phyloP scores from a whole-genome alignment of 2,329 filamentous ascomycete species.

The Xylaria sp. region DNA sequence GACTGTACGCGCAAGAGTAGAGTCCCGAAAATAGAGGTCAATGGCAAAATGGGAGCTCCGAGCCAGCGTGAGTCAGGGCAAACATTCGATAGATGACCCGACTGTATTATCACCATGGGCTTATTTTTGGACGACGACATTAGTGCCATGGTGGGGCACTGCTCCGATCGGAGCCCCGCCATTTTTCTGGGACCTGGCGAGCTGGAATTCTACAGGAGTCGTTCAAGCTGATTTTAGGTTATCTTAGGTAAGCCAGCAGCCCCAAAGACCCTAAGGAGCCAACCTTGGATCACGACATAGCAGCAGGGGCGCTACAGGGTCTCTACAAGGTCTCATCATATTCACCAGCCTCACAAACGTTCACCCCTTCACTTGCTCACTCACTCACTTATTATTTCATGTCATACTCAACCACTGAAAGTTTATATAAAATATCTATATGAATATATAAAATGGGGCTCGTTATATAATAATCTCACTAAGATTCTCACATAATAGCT shows the following conservation, averaged over 20 bases:
- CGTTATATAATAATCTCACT: background rate
- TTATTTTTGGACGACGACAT: slow-evolving; percentile 13
- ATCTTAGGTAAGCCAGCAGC: too few species aligned
- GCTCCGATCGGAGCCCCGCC: slow-evolving; percentile 20
- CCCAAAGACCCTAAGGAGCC: too few species aligned
- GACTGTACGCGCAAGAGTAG: too few species aligned
- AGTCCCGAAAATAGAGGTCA: too few species aligned
- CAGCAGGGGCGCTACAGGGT: too few species aligned
- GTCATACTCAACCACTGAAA: background rate
- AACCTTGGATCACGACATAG: too few species aligned
- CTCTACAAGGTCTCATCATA: slow-evolving; percentile 5
- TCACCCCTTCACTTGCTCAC: slow-evolving; percentile 14
- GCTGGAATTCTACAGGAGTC: too few species aligned
- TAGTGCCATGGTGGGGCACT: slow-evolving; percentile 12
- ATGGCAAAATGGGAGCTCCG: too few species aligned
- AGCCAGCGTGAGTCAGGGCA: too few species aligned
- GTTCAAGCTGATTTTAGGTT: too few species aligned
- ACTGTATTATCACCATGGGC: background rate
- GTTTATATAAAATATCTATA: background rate
- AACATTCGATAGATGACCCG: too few species aligned
- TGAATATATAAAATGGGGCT: background rate
- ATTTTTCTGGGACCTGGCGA: background rate
- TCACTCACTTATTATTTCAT: background rate
- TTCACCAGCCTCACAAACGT: slow-evolving; percentile 21
- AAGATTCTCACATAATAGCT: background rate